Base-by-base conservation (phyloP, 495 filamentous ascomycete species). In the Talaromyces stipitatus region DNA sequence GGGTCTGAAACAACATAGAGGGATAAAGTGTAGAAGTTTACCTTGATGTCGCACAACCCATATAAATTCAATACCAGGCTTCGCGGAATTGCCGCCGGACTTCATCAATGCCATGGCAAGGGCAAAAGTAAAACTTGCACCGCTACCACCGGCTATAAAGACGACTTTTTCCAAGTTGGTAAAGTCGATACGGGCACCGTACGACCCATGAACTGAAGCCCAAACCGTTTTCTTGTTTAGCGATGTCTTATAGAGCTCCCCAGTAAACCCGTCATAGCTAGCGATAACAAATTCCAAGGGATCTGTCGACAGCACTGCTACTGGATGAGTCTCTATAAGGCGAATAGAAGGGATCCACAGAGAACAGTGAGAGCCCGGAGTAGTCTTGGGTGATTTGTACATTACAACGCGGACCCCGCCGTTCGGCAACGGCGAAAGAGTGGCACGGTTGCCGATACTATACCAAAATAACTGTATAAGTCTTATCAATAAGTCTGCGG, bases 321-420 rank as follows among this genome's bases (percentile, higher is more conserved):
- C 85, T 0, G 82, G 83, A 62, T 86, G 83, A 2, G 79, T 81
- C 61, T 85, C 78, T 24, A 82, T 69, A 14, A 68, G 60, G 30
- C 79, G 75, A 28, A 85, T 76, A n/a, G 71, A 69, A 0, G 81
- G 83, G 8, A 85, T 76, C 76, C 77, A 85, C 32, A 85, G 60
- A 55, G 83, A 86, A 55, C 78, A 80, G 60, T 86, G 83, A 52
- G 82, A 82, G 6, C 81, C 82, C 11, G 82, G 78, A 18, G 63
- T 64, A 2, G 78, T 77, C 12, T 69, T 62, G 9, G 69, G 53
- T 0, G 67, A 63, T 46, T 78, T 79, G 58, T 76, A 71, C 33
- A 85, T 65, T 3, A 79, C 72, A 22, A 85, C 71, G 54, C 79
- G 72, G 11, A 81, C 84, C 23, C 79, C 83, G 5, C 79, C 74